Base-by-base conservation (phyloP, 2,329 filamentous ascomycete genomes). In the Hypoxylon sp. region DNA sequence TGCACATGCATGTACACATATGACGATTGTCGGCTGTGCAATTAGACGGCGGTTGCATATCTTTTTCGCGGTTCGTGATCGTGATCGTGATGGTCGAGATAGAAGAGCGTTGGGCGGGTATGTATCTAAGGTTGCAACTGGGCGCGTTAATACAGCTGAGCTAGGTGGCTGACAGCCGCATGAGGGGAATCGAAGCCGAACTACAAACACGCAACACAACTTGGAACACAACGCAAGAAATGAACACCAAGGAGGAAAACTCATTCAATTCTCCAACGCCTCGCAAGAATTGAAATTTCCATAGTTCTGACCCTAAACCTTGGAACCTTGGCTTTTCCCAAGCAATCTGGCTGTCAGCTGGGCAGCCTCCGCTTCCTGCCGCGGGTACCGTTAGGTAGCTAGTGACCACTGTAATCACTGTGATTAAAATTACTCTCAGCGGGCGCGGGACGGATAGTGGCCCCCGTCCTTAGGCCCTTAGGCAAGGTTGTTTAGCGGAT, bases 341-440 rank as follows among this genome's bases (percentile, higher is more conserved):
- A n/a, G 34, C 13, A 47, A 56, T 20, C 41, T 26, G 39, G n/a
- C n/a, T n/a, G n/a, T n/a, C n/a, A n/a, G n/a, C n/a, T n/a, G n/a
- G n/a, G n/a, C n/a, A 48, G n/a, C 57, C 59, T 65, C 62, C 62
- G 56, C 55, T 63, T 32, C 19, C 49, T 59, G 47, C 63, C 55
- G 52, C 54, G 56, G 51, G 41, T 52, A 59, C 47, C 39, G 39
- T n/a, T n/a, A n/a, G n/a, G n/a, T 20, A 43, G 5, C 30, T 32
- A 30, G 30, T 41, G 46, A 47, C 26, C 55, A 58, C 37, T 56
- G 30, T 47, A 50, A 49, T 58, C 8, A 48, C 57, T 55, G 60
- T 64, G 60, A 63, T 65, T 41, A 53, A 65, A 63, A 68, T 68
- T 68, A 68, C 56, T 55, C 43, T 59, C 65, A 54, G 59, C 54